A percentile compares a stretch with the other conserved stretches of the same genome.
Conservation (phyloP, 2,329 filamentous ascomycete genomes). For the Colletotrichum liriopes region DNA sequence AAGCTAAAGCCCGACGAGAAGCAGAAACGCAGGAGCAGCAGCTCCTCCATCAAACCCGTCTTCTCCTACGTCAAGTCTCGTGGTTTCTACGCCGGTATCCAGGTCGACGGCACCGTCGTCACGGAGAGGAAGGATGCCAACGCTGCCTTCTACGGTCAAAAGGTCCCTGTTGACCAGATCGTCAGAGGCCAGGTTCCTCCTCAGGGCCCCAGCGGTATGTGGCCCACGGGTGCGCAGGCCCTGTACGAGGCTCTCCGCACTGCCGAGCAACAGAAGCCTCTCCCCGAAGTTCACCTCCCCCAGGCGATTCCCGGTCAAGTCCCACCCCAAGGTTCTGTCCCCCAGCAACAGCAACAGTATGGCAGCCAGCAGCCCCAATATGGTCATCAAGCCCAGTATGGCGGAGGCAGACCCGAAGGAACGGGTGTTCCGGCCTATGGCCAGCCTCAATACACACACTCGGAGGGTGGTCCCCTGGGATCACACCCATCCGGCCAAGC, state of each 20-base stretch:
- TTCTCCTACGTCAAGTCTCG: constrained; percentile 87
- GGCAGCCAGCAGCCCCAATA: constrained; percentile 19
- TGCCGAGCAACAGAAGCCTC: constrained; percentile 49
- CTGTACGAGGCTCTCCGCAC: constrained; percentile 52
- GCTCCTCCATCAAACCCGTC: constrained; percentile 57
- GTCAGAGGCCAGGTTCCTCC: constrained; percentile 60
- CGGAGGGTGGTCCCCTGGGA: constrained; percentile 47
- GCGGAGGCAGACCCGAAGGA: constrained; percentile 13
- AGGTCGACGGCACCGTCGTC: constrained; percentile 89
- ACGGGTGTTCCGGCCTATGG: constrained; percentile 21
- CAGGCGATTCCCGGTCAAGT: constrained; percentile 33
- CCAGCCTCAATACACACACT: constrained; percentile 27
- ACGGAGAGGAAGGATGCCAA: constrained; percentile 93
- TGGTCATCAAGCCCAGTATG: constrained; percentile 17
- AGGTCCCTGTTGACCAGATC: constrained; percentile 63
- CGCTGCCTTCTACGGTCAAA: constrained; percentile 85
- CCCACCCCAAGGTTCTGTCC: constrained; percentile 24
- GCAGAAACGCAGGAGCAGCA: constrained; percentile 42
- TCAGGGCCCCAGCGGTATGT: constrained; percentile 47
- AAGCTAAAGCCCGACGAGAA: constrained; percentile 60
- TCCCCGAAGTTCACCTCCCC: constrained; percentile 42
- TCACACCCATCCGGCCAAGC: constrained; percentile 28
- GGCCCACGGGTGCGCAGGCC: constrained; percentile 52
- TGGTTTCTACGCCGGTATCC: constrained; percentile 89
- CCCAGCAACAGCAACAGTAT: constrained; percentile 26